Base-by-base conservation (phyloP, 2,329 filamentous ascomycete species). In the Phialophora chinensis region DNA sequence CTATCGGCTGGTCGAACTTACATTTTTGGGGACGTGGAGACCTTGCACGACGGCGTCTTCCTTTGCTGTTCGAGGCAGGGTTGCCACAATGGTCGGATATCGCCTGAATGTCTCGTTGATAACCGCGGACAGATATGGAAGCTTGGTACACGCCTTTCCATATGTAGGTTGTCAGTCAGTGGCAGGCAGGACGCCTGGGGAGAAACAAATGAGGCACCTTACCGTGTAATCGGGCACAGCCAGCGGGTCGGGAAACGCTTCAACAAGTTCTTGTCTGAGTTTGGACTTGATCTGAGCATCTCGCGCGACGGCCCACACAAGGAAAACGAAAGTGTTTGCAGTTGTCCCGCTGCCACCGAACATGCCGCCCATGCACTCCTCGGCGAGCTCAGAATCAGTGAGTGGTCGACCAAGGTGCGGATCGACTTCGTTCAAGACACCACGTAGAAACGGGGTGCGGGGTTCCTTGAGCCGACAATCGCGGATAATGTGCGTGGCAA, bases 81-180 rank as follows among this genome's bases (percentile, higher is more conserved):
- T 60, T 23, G 67, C 57, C 38, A 62, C 56, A 38, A 68, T 59
- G 14, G 66, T 57, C 17, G 66, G 62, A 52, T 69, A 69, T 3
- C 76, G 63, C 50, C 75, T 66, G 20, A 73, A 62, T 49, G 66
- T 73, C 42, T 76, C 75, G 27, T 71, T 68, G 20, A 76, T 74
- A 7, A 74, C 72, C 1, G 75, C 74, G 49, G 75, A 74, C 3
- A 76, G 68, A 54, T 76, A 79, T 0, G 75, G 74, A 47, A 79
- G 63, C 8, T 27, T 57, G 44, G 31, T 42, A 38, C 62, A 69
- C 0, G 66, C 68, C 17, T 72, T 25, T 50, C 11, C 35, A 12
- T 12, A 27, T 12, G 47, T 17, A 17, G 4, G n/a, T 2, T 49
- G 25, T 62, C 47, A 23, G 35, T 60, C 33, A 35, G 33, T 35